Evolutionary conservation across 192 early-diverging fungal species (phyloP).

Genomic region (Linnemannia elongata): DNA sequence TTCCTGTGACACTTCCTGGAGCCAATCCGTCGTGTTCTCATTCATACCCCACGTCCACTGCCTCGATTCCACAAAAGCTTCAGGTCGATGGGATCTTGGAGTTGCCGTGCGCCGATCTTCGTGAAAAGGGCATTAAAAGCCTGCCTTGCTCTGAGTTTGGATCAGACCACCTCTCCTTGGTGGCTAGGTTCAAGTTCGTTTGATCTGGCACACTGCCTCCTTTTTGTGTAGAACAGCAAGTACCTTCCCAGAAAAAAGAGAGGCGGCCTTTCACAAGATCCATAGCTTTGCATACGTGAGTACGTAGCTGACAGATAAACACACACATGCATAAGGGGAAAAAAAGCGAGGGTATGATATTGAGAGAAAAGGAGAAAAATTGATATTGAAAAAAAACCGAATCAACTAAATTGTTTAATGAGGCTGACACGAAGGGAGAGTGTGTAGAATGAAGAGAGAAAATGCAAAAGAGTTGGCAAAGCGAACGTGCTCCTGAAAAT

Average conservation of each 20-base stretch:
- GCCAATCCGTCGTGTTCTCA: too few species aligned
- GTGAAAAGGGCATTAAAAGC: not conserved
- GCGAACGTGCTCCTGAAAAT: not conserved
- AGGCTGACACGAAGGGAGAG: conserved; percentile 3
- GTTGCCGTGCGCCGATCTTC: conserved; percentile 26
- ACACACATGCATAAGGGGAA: not conserved
- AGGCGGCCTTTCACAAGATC: not conserved
- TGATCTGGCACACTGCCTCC: conserved; percentile 1
- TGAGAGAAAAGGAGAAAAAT: not conserved
- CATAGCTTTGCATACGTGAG: too few species aligned
- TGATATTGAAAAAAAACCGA: conserved; percentile 8
- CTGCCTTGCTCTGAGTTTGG: conserved; percentile 22
- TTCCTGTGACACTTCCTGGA: not conserved
- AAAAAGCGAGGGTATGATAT: not conserved
- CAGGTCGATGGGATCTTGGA: conserved; percentile 12
- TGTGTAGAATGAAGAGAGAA: not conserved
- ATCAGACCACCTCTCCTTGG: conserved; percentile 51
- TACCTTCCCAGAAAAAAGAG: not conserved
- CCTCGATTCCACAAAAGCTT: not conserved
- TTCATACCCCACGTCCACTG: too few species aligned
- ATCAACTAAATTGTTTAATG: not conserved
- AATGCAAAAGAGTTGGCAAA: not conserved
- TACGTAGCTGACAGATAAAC: too few species aligned
- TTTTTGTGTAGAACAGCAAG: not conserved
- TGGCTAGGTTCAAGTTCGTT: conserved; percentile 27